Evolutionary conservation across 192 early-diverging fungal genomes (phyloP), one percentile per base, ranked within the genome.

Genomic region (Coemansia sp.): DNA sequence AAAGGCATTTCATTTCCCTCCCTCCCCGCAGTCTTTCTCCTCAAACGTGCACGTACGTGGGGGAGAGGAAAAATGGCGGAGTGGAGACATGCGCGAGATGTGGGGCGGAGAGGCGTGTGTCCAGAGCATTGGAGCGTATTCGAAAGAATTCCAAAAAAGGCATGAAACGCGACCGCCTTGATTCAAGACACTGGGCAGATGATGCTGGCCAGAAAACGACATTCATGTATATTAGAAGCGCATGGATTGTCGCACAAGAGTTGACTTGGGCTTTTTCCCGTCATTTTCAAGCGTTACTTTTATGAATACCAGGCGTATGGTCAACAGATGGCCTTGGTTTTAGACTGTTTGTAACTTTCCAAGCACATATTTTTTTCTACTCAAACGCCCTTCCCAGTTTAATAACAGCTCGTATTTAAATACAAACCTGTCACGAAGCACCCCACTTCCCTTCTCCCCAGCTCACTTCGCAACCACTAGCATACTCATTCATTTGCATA

Each of bases 401-500:
- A 8, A n/a, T 21, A 9, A 49, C 7, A 19, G 19, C 46, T 23
- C 46, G 19, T 49, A 49, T 49, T 21, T 21, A 49, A 49, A 19
- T 21, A 49, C 46, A n/a, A 21, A 21, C 8, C 19, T 21, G 17
- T 19, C 46, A 49, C n/a, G 19, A 49, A 49, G 46, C 6, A 9
- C n/a, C n/a, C 46, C 46, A 4, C n/a, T 7, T 1, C 46, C 46
- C n/a, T 19, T 19, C n/a, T 21, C 46, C 13, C 40, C 40, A 42
- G 10, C 13, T 14, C 40, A 42, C 9, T 42, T 14, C 40, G 8
- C 8, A 42, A 42, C 13, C 46, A 21, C 46, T 49, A 21, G 46
- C 46, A 49, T 49, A 49, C 46, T n/a, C 46, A 49, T 49, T 7
- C 33, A 35, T 21, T 49, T 49, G 46, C 46, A 49, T 49, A n/a